Evolutionary conservation across 2,329 filamentous ascomycete genomes (phyloP), one percentile per base, ranked within the genome.

Genomic region (Endothia cerciana): DNA sequence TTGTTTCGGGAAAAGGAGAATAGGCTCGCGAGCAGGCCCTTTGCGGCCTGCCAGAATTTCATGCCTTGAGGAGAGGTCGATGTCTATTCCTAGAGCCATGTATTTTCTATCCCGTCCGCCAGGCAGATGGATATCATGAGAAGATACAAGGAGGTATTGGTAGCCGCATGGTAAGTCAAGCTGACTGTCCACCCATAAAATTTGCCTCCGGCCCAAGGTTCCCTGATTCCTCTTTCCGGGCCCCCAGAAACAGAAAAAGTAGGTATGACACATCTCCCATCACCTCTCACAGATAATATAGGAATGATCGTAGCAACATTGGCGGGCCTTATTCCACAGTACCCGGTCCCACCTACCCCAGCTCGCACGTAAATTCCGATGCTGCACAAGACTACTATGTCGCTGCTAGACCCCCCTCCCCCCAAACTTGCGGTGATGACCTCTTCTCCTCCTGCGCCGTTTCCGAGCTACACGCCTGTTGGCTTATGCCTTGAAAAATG

Each of bases 261-360:
- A 56, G 41, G 40, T 33, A 56, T 47, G 43, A 51, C 28, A 25
- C n/a, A 47, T 25, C 47, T 25, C 28, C 51, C 19, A 36, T 25
- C 61, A 25, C 41, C 53, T 25, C 61, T 57, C 30, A 49, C 57
- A 56, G 19, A 58, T 17, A 58, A 43, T n/a, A 63, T 33, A 49
- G 33, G 40, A 63, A 63, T 45, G 61, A 63, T 63, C 61, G 61
- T 63, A 58, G 53, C 61, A 19, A 56, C 61, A 40, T 58, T 58
- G 53, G 55, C 53, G 33, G 56, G 40, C 51, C 28, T 45, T 40
- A 36, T 56, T 25, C 49, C 51, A 30, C 43, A 51, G 33, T 63
- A 41, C 22, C n/a, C n/a, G 28, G 55, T 25, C 3, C 22, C 55
- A 41, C 55, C 2, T 36, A 13, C 36, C 38, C 36, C 38, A 22